These are phyloP conservation scores for Cladophialophora chaetospira DNA, from an alignment of 2,329 filamentous ascomycete genomes.

Conservation along the genomic window DNA sequence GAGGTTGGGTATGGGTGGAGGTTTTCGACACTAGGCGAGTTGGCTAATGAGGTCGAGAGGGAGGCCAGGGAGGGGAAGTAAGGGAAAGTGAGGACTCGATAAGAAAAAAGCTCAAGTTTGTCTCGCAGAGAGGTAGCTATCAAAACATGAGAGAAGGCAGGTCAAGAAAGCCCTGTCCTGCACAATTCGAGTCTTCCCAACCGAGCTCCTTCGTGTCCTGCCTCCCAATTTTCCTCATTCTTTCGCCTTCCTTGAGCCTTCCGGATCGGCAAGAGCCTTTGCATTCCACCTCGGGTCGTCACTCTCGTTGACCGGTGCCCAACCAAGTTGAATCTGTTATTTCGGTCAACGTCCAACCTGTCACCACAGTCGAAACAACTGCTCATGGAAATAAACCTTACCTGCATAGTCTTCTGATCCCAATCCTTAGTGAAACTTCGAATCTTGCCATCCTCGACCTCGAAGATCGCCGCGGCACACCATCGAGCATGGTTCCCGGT, in stretches of 20 bases:
- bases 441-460: slow-evolving; percentile 41
- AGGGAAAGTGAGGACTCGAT: not conserved
- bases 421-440: slow-evolving; percentile 43
- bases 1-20: slow-evolving; percentile 56
- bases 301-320: slow-evolving; percentile 31
- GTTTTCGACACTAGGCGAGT: slow-evolving; percentile 60
- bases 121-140: too few species aligned
- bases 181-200: too few species aligned
- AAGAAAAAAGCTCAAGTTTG: not conserved
- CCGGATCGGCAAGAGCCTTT: slow-evolving; percentile 28
- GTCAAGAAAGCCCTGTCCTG: too few species aligned
- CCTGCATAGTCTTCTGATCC: slow-evolving; percentile 38
- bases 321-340: slow-evolving; percentile 31
- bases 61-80: slow-evolving; percentile 10
- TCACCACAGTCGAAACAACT: not conserved
- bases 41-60: slow-evolving; percentile 57
- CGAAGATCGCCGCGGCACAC: slow-evolving; percentile 45
- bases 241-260: slow-evolving; percentile 22
- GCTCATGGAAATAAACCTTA: not conserved
- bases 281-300: slow-evolving; percentile 32
- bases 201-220: too few species aligned
- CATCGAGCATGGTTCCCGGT: slow-evolving; percentile 40
- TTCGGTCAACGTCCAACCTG: not conserved
- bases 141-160: too few species aligned
- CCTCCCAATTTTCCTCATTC: not conserved